These are phyloP conservation scores for Penicillium bovifimosum DNA, from an alignment of 495 filamentous ascomycete genomes.

Conservation along the genomic window DNA sequence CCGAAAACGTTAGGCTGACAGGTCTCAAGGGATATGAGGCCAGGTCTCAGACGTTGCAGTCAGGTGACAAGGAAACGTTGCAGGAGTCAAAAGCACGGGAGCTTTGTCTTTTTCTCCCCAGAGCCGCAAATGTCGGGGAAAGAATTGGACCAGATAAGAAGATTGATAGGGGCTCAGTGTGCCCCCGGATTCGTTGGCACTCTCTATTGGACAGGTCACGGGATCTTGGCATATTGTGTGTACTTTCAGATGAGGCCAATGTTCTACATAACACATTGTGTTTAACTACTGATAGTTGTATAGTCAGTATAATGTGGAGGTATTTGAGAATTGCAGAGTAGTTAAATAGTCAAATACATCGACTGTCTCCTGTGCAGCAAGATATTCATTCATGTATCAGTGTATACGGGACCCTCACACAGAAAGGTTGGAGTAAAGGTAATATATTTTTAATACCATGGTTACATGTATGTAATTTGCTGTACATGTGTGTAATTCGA, in stretches of 20 bases:
- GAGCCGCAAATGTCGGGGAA: conserved; percentile 24
- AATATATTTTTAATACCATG: no score
- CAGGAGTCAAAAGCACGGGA: not conserved
- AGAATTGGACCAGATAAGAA: conserved; percentile 2
- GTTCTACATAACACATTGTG: no score
- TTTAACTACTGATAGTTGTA: no score
- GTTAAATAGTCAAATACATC: no score
- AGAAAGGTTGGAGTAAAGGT: no score
- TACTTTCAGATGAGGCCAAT: no score
- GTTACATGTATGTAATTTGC: not conserved
- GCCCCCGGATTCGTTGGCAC: not conserved
- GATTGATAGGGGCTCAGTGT: conserved; percentile 8
- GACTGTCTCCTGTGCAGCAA: no score
- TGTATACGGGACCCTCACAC: no score
- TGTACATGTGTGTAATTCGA: not conserved
- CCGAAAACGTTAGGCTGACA: conserved; percentile 12
- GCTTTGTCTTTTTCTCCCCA: conserved; percentile 6
- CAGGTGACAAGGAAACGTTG: conserved; percentile 20
- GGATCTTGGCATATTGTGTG: not conserved
- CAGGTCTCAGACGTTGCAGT: conserved; percentile 11
- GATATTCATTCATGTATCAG: no score
- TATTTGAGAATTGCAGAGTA: no score
- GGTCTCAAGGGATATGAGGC: not conserved
- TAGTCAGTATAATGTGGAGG: no score
- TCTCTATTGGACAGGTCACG: not conserved